phyloP scores from a whole-genome alignment of 352 stramenopile genomes.

The Blastocystis hominis region DNA sequence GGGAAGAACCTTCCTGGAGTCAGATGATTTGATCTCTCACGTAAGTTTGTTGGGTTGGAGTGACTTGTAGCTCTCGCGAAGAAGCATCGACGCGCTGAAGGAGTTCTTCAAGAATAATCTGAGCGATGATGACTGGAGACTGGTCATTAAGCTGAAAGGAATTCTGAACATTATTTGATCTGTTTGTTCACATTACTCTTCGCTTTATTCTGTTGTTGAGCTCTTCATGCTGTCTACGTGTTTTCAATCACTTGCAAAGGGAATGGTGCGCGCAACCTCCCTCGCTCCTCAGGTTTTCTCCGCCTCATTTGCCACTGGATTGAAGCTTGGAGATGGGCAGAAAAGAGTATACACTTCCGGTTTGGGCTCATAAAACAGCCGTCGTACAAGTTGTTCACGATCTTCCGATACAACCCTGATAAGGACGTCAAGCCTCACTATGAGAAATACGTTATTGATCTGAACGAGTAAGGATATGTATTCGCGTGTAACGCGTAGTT shows the following conservation, averaged over 20 bases:
- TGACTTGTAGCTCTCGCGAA: constrained; percentile 70
- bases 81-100: constrained; percentile 94
- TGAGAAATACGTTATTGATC: constrained; percentile 48
- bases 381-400: constrained; percentile 26
- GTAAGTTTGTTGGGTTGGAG: neutral
- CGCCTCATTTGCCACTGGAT: neutral
- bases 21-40: neutral
- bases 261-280: neutral
- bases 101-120: constrained; percentile 94
- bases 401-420: constrained; percentile 28
- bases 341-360: neutral
- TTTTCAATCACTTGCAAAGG: neutral
- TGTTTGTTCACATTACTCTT: neutral
- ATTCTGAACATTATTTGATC: neutral
- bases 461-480: constrained; percentile 51
- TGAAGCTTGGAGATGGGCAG: neutral
- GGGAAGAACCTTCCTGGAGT: constrained; percentile 49
- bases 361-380: neutral
- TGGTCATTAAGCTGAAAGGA: constrained; percentile 93
- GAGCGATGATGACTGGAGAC: constrained; percentile 90
- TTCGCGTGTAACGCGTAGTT: constrained; percentile 63
- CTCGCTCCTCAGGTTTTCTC: neutral
- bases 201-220: neutral
- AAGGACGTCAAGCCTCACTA: constrained; percentile 44
- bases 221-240: neutral